These are phyloP conservation scores for Parastagonospora avenae DNA, from an alignment of 2,329 filamentous ascomycete species.

Conservation along the genomic window DNA sequence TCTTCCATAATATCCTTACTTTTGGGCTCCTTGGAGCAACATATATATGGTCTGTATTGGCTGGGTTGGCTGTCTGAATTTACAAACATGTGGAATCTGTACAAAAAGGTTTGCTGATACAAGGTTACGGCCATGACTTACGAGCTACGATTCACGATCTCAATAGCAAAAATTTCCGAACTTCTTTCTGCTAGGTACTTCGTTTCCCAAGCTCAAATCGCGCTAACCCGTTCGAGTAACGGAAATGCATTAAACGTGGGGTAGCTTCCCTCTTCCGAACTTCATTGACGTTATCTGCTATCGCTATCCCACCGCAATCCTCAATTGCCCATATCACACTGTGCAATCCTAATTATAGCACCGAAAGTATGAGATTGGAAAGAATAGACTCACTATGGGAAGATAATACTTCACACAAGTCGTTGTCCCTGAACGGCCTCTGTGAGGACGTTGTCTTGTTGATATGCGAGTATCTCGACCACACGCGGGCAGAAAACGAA, in stretches of 20 bases:
- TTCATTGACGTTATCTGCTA: background rate
- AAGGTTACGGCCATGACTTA: background rate
- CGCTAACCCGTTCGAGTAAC: background rate
- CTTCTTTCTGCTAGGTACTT: background rate
- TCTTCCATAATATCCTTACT: background rate
- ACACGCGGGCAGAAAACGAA: background rate
- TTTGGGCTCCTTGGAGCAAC: background rate
- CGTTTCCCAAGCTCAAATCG: background rate
- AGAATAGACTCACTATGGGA: too few relatives aligned
- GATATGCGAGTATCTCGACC: slow-evolving; percentile 15
- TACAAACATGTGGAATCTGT: background rate
- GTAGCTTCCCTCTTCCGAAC: background rate
- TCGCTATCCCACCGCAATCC: background rate
- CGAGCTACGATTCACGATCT: background rate
- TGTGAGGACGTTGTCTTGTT: slow-evolving; percentile 22
- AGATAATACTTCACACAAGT: background rate
- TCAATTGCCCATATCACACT: background rate
- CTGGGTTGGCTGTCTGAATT: background rate
- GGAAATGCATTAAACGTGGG: background rate
- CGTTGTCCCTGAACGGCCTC: slow-evolving; percentile 2
- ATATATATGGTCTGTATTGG: background rate
- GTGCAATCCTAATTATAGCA: background rate
- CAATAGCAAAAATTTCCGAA: background rate
- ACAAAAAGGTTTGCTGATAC: background rate
- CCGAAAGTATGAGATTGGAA: too few relatives aligned